phyloP scores from a whole-genome alignment of 2,329 filamentous ascomycete species.

The Pseudogymnoascus sp. region DNA sequence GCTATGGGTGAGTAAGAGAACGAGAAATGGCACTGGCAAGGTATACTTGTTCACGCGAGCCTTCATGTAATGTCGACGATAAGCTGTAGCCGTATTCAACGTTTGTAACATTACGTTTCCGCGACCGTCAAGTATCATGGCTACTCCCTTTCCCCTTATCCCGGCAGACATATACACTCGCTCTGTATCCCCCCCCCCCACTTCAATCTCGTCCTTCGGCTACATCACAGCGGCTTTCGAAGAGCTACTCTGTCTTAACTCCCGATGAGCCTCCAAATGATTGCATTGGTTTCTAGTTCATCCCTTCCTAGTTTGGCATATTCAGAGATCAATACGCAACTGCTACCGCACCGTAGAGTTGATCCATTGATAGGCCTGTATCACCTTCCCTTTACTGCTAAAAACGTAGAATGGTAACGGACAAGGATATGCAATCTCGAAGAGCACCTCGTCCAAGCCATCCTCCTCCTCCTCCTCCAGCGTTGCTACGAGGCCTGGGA shows the following conservation, averaged over 20 bases:
- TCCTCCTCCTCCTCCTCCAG: slow-evolving; percentile 10
- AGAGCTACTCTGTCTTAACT: neutral
- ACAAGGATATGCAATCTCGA: slow-evolving; percentile 16
- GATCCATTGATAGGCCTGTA: neutral
- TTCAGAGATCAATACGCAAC: neutral
- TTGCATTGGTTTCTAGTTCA: neutral
- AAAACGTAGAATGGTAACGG: neutral
- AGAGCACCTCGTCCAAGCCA: slow-evolving; percentile 13
- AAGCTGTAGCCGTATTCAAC: no score
- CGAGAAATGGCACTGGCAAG: no score
- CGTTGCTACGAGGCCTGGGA: slow-evolving; percentile 12
- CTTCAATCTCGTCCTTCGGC: neutral
- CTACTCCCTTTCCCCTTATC: neutral
- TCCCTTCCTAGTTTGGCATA: neutral
- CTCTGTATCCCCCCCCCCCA: neutral
- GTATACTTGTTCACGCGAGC: no score
- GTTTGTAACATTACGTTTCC: neutral
- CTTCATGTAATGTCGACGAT: no score
- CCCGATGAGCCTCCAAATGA: neutral
- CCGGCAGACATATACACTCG: neutral
- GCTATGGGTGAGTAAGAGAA: no score
- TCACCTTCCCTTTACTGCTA: neutral
- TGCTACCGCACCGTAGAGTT: neutral
- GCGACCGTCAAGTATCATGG: neutral
- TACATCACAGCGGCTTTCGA: neutral